Evolutionary conservation across 2,329 filamentous ascomycete species (phyloP).

Genomic region (Neonectria ditissima): DNA sequence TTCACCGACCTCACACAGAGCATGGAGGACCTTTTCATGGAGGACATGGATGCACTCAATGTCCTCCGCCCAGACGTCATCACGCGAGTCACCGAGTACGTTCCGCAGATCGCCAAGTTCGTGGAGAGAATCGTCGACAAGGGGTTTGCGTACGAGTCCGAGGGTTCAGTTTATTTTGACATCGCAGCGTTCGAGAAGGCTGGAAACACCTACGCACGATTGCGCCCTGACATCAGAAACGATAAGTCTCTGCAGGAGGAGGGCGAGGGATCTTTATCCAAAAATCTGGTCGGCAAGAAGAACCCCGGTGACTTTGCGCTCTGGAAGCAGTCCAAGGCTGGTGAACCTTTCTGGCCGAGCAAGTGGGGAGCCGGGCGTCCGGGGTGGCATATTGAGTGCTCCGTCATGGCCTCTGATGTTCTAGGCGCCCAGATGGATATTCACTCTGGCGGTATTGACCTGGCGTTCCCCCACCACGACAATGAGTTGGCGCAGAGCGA

Average conservation of each 20-base stretch:
- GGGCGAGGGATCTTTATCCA: slow-evolving; percentile 85
- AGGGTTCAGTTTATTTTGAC: slow-evolving; percentile 95
- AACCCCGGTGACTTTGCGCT: slow-evolving; percentile 87
- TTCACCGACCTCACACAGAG: slow-evolving; percentile 88
- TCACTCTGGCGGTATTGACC: slow-evolving; percentile 91
- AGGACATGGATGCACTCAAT: slow-evolving; percentile 89
- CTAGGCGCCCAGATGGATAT: slow-evolving; percentile 89
- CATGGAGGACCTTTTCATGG: slow-evolving; percentile 88
- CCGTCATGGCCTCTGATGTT: slow-evolving; percentile 92
- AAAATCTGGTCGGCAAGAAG: slow-evolving; percentile 74
- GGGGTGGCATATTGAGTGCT: slow-evolving; percentile 98
- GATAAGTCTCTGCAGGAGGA: slow-evolving; percentile 88
- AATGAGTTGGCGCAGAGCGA: slow-evolving; percentile 93
- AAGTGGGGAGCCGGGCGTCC: slow-evolving; percentile 89
- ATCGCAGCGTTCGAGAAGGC: slow-evolving; percentile 86
- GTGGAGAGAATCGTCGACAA: slow-evolving; percentile 86
- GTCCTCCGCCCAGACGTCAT: slow-evolving; percentile 84
- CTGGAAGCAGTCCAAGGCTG: slow-evolving; percentile 93
- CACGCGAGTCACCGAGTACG: slow-evolving; percentile 93
- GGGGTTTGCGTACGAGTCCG: slow-evolving; percentile 83
- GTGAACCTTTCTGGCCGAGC: slow-evolving; percentile 90
- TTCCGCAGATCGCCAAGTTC: slow-evolving; percentile 86
- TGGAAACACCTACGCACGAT: slow-evolving; percentile 85
- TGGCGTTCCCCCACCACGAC: slow-evolving; percentile 92
- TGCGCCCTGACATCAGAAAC: slow-evolving; percentile 87